Conservation (phyloP, 73 alveolate species). For the Tetrahymena thermophila region DNA sequence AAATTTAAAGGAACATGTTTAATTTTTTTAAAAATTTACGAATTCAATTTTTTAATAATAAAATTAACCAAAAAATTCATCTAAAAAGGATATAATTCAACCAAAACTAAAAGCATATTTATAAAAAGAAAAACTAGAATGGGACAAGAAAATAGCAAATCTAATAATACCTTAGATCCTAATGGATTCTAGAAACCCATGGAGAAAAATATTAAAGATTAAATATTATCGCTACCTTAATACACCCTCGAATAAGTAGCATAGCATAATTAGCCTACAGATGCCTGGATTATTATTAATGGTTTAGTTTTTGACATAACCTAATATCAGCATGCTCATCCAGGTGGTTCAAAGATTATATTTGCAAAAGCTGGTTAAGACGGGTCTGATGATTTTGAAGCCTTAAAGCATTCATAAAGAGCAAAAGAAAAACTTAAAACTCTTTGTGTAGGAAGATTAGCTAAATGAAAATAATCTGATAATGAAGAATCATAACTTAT, state of each 20-base stretch:
- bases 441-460: neutral
- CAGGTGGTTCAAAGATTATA: neutral
- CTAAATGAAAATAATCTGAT: neutral
- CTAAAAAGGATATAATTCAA: neutral
- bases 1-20: neutral
- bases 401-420: neutral
- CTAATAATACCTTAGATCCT: neutral
- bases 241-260: neutral
- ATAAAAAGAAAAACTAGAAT: neutral
- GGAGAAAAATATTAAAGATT: neutral
- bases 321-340: neutral
- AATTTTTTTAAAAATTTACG: neutral
- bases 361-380: neutral
- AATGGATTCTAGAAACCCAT: neutral
- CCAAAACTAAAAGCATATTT: neutral
- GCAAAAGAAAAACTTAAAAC: neutral
- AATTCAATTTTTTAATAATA: neutral
- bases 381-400: neutral
- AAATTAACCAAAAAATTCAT: neutral
- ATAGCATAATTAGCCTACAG: neutral
- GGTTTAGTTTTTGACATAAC: neutral
- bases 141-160: neutral
- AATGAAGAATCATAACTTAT: neutral
- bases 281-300: neutral
- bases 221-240: neutral